Evolutionary conservation across 495 filamentous ascomycete genomes (phyloP), one percentile per base, ranked within the genome.

Genomic region (Cryomyces minteri): DNA sequence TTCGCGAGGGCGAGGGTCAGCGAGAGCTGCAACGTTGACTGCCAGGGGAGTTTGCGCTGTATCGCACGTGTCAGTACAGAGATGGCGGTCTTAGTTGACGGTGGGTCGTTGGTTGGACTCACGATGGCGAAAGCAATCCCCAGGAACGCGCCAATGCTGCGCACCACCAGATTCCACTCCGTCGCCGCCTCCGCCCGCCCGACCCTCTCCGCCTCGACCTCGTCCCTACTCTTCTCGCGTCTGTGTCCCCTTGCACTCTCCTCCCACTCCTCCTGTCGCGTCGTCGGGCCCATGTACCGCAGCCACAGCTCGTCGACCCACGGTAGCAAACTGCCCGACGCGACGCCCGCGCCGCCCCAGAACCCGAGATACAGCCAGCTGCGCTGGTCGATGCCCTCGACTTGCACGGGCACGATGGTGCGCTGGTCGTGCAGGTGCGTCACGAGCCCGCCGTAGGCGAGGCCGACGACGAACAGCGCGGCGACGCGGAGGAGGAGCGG

Each of bases 41-140:
- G 70, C 90, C 90, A 98, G 9, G 84, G 83, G 18, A 92, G 74
- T 58, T 77, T 79, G 41, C 90, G 77, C 80, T 90, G 53, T 32
- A 52, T 37, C 38, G 46, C 45, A 52, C 55, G 46, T 39, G 45
- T 32, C 44, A 40, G 38, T 39, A 45, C n/a, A 41, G 14, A n/a
- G n/a, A 38, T 8, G 2, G 12, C 38, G 45, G 44, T 9, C 25
- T 41, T 18, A 30, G 33, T n/a, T 32, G 31, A 43, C 10, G 42
- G 18, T 5, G 41, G 41, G 11, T 32, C 48, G 14, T 38, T 30
- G 41, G 40, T 38, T 28, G 31, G 14, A 67, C 77, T 60, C 69
- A 88, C 82, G 68, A 98, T 94, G 12, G 90, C 90, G 67, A 94
- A 96, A 14, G 86, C 87, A 60, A 98, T 90, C 9, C 90, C 90